Conservation (phyloP, 768 basidiomycete genomes). For the Leucocoprinus sp. region DNA sequence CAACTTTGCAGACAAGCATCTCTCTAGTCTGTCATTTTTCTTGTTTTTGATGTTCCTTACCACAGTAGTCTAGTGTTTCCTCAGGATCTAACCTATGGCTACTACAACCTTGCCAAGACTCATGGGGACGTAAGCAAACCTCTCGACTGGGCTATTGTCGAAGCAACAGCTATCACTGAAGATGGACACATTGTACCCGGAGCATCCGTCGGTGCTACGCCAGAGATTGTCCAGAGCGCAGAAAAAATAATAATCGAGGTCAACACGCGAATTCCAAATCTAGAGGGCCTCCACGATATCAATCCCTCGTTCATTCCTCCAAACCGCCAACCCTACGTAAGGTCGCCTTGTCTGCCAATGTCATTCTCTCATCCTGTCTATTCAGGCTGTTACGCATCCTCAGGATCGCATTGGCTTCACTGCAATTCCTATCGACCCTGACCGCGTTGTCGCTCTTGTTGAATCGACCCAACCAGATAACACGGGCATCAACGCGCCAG, state of each 20-base stretch:
- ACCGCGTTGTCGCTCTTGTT: slow-evolving; percentile 37
- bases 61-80: slow-evolving; percentile 33
- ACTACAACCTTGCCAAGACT: slow-evolving; percentile 34
- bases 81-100: slow-evolving; percentile 40
- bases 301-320: slow-evolving; percentile 37
- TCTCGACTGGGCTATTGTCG: slow-evolving; percentile 41
- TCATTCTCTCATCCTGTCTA: not conserved
- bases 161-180: slow-evolving; percentile 41
- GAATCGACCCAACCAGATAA: slow-evolving; percentile 36
- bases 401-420: slow-evolving; percentile 37
- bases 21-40: slow-evolving; percentile 19
- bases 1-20: slow-evolving; percentile 39
- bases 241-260: slow-evolving; percentile 45
- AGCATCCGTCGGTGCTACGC: slow-evolving; percentile 39
- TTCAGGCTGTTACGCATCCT: slow-evolving; percentile 33
- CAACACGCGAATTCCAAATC: slow-evolving; percentile 37
- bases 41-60: not conserved
- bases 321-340: slow-evolving; percentile 32
- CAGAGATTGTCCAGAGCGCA: slow-evolving; percentile 39
- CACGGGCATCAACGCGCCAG: slow-evolving; percentile 35
- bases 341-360: slow-evolving; percentile 7
- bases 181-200: slow-evolving; percentile 40
- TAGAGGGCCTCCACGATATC: slow-evolving; percentile 42
- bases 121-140: slow-evolving; percentile 29
- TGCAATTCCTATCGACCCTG: slow-evolving; percentile 39